phyloP scores from a whole-genome alignment of 306 rosid genomes.

The Casuarina cunninghamiana region DNA sequence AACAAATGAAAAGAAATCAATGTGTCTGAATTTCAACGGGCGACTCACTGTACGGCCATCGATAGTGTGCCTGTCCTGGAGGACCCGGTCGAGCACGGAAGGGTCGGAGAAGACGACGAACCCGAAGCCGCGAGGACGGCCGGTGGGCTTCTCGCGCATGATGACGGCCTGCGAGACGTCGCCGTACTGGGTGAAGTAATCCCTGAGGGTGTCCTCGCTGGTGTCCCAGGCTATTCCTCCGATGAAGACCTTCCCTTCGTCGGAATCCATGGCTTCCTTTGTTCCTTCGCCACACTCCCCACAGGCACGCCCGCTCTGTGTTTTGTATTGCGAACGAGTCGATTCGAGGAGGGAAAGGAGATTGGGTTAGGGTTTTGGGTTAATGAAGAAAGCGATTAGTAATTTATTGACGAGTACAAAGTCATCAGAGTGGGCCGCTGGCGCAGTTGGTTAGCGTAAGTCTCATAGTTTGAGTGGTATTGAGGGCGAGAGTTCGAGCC shows the following conservation, averaged over 20 bases:
- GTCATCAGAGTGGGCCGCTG: constrained; percentile 38
- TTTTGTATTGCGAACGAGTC: neutral
- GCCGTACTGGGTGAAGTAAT: constrained; percentile 54
- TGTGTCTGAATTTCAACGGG: constrained; percentile 14
- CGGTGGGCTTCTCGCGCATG: constrained; percentile 65
- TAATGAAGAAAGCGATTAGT: too few relatives aligned
- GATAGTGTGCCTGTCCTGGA: constrained; percentile 56
- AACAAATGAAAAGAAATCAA: constrained; percentile 11
- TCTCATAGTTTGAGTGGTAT: constrained; percentile 49
- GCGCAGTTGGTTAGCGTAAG: constrained; percentile 88
- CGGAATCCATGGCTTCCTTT: constrained; percentile 46
- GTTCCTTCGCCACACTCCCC: neutral
- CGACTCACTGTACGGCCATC: constrained; percentile 52
- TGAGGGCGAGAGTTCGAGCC: constrained; percentile 87
- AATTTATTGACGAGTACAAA: too few relatives aligned
- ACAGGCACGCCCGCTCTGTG: neutral
- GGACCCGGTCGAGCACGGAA: constrained; percentile 49
- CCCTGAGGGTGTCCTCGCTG: constrained; percentile 52
- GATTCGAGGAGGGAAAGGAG: constrained; percentile 10
- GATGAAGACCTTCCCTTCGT: constrained; percentile 60
- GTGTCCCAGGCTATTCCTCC: constrained; percentile 76
- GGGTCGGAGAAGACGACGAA: constrained; percentile 65
- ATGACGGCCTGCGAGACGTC: constrained; percentile 52
- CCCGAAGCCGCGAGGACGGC: constrained; percentile 63
- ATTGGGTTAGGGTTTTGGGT: constrained; percentile 30